Conservation (phyloP, 129 eudicot species). For the Escallonia rubra region DNA sequence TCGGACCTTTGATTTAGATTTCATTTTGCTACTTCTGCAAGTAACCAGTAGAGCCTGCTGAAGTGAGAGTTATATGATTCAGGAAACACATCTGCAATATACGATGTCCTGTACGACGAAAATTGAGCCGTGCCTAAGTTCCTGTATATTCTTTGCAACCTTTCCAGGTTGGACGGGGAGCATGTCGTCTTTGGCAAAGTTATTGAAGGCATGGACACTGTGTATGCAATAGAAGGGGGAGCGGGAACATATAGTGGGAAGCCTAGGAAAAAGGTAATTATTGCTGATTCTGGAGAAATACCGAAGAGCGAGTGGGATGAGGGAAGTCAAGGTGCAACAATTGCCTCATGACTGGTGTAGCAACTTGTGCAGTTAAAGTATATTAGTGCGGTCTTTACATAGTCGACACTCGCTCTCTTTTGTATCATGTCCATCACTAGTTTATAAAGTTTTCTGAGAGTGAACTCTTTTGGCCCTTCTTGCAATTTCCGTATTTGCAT, state of each 20-base stretch:
- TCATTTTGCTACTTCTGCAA: too few species aligned
- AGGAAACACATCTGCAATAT: background rate
- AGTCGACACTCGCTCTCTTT: constrained; percentile 17
- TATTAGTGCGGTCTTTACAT: constrained; percentile 12
- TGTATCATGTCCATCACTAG: constrained; percentile 15
- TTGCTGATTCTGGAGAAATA: constrained; percentile 79
- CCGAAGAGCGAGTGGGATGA: constrained; percentile 73
- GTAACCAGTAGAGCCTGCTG: too few species aligned
- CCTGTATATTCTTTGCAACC: too few species aligned
- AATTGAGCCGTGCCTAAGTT: background rate
- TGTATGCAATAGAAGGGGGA: constrained; percentile 89
- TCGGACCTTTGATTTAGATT: too few species aligned
- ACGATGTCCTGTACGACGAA: background rate
- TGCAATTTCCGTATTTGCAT: background rate
- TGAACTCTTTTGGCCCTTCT: background rate
- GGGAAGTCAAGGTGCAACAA: constrained; percentile 24
- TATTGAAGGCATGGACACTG: constrained; percentile 85
- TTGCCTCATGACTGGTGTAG: constrained; percentile 28
- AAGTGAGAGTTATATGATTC: background rate
- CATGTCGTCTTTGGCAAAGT: constrained; percentile 86
- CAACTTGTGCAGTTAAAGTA: constrained; percentile 19
- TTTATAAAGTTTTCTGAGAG: background rate
- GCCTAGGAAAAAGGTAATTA: constrained; percentile 82
- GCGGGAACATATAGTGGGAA: constrained; percentile 95
- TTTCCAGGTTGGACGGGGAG: constrained; percentile 78